Conservation (phyloP, 2,329 filamentous ascomycete species). For the Gliomastix tumulicola region DNA sequence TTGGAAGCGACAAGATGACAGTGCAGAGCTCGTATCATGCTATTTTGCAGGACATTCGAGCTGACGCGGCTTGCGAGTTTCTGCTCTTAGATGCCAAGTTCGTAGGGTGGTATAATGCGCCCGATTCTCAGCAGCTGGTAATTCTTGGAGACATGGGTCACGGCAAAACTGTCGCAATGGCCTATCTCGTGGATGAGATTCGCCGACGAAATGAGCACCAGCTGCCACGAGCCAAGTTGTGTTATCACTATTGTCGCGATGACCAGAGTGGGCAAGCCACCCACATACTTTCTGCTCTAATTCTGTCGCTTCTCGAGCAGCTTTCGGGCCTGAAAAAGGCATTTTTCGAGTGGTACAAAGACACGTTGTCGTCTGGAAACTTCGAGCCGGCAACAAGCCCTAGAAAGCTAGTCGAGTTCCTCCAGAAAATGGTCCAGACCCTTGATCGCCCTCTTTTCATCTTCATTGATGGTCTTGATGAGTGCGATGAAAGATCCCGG, state of each 20-base stretch:
- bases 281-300: slow-evolving; percentile 1
- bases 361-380: slow-evolving; percentile 2
- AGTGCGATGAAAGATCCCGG: slow-evolving; percentile 15
- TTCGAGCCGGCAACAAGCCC: slow-evolving; percentile 2
- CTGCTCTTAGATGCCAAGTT: slow-evolving; percentile 5
- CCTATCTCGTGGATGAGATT: slow-evolving; percentile 9
- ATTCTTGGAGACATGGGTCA: slow-evolving; percentile 11
- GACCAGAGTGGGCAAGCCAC: slow-evolving; percentile 10
- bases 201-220: slow-evolving; percentile 6
- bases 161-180: slow-evolving; percentile 12
- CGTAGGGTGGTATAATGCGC: slow-evolving; percentile 6
- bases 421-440: slow-evolving; percentile 4
- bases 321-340: slow-evolving; percentile 6
- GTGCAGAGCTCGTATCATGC: slow-evolving; percentile 7
- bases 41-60: slow-evolving; percentile 5
- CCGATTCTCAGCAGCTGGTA: slow-evolving; percentile 6
- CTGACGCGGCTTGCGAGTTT: slow-evolving; percentile 8
- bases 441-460: slow-evolving; percentile 9
- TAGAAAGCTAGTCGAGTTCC: slow-evolving; percentile 7
- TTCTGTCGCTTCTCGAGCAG: slow-evolving; percentile 7
- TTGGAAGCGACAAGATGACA: slow-evolving; percentile 5
- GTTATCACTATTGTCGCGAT: slow-evolving; percentile 18
- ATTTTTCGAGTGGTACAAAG: slow-evolving; percentile 8
- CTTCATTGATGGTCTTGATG: slow-evolving; percentile 18
- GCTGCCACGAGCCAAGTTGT: slow-evolving; percentile 12